Percentiles rank a stretch among this genome's conserved stretches.
Conservation (phyloP, 2,329 filamentous ascomycete genomes). For the Colletotrichum echinochloae region DNA sequence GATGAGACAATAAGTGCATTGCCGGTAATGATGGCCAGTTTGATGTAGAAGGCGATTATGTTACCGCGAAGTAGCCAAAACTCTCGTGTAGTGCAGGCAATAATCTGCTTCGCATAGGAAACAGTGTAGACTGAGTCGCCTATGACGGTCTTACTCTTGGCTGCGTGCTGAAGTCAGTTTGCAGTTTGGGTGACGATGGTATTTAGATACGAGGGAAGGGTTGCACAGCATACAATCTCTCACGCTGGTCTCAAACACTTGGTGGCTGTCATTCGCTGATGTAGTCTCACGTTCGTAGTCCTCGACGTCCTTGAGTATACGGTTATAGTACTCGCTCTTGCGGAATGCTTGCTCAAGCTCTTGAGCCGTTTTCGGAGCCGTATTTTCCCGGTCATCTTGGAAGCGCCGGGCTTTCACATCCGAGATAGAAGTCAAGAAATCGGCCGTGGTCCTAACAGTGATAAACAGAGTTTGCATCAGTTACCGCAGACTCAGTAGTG, state of each 20-base stretch:
- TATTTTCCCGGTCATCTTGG: slow-evolving; percentile 67
- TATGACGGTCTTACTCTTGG: slow-evolving; percentile 75
- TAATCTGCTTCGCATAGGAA: slow-evolving; percentile 77
- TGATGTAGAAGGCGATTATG: slow-evolving; percentile 79
- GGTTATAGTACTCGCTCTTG: slow-evolving; percentile 66
- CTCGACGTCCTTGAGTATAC: slow-evolving; percentile 67
- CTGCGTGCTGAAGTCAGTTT: slow-evolving; percentile 40
- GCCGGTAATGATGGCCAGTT: slow-evolving; percentile 81
- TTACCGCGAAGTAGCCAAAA: slow-evolving; percentile 84
- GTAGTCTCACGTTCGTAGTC: slow-evolving; percentile 50
- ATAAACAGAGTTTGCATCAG: slow-evolving; percentile 56
- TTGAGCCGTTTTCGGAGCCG: slow-evolving; percentile 71
- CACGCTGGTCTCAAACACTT: slow-evolving; percentile 19
- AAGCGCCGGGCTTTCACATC: slow-evolving; percentile 75
- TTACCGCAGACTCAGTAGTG: slow-evolving; percentile 59
- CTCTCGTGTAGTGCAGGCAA: slow-evolving; percentile 76
- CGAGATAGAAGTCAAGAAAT: slow-evolving; percentile 77
- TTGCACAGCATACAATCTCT: slow-evolving; percentile 17
- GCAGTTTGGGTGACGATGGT: no score
- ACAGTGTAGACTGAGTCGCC: slow-evolving; percentile 83
- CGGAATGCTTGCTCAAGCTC: slow-evolving; percentile 72
- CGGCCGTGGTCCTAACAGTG: slow-evolving; percentile 66
- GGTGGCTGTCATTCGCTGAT: slow-evolving; percentile 52
- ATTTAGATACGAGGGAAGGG: not conserved
- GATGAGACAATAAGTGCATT: slow-evolving; percentile 82